phyloP scores from a whole-genome alignment of 768 basidiomycete genomes.

The Pulveroboletus sp. region DNA sequence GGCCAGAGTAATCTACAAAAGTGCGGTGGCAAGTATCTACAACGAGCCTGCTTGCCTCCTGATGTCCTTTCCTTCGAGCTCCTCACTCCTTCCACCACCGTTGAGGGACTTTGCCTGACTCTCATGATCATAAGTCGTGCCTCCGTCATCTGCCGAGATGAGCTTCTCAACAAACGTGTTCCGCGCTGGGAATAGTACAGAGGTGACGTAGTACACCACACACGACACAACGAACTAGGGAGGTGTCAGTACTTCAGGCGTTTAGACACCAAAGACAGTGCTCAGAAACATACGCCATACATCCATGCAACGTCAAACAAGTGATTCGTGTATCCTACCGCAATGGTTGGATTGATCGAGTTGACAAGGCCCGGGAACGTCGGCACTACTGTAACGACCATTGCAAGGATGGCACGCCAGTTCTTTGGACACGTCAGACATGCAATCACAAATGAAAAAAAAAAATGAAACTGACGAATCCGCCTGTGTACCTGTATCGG shows the following conservation, averaged over 20 bases:
- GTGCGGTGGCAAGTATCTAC: neutral
- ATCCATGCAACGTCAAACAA: constrained; percentile 75
- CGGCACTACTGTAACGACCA: constrained; percentile 64
- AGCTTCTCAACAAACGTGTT: constrained; percentile 26
- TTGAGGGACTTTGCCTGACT: neutral
- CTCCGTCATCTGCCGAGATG: constrained; percentile 25
- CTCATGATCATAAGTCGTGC: neutral
- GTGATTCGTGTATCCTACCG: constrained; percentile 53
- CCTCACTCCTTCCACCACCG: neutral
- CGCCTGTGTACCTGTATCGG: constrained; percentile 71
- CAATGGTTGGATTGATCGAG: constrained; percentile 62
- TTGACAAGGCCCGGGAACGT: constrained; percentile 74
- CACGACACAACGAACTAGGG: constrained; percentile 25
- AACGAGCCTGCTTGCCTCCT: neutral
- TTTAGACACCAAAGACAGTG: neutral
- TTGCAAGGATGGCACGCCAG: constrained; percentile 69
- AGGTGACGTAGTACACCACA: constrained; percentile 30
- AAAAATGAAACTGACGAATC: constrained; percentile 44
- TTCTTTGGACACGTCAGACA: constrained; percentile 44
- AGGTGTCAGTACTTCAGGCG: neutral
- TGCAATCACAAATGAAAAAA: neutral
- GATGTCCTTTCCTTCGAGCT: constrained; percentile 1
- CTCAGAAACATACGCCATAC: constrained; percentile 54
- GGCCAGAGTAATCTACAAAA: neutral
- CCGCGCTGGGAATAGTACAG: constrained; percentile 26